A percentile compares a stretch with the other conserved stretches of the same genome.
These are phyloP conservation scores for Micractinium conductrix DNA, from an alignment of 139 green algal genomes.

Conservation along the genomic window DNA sequence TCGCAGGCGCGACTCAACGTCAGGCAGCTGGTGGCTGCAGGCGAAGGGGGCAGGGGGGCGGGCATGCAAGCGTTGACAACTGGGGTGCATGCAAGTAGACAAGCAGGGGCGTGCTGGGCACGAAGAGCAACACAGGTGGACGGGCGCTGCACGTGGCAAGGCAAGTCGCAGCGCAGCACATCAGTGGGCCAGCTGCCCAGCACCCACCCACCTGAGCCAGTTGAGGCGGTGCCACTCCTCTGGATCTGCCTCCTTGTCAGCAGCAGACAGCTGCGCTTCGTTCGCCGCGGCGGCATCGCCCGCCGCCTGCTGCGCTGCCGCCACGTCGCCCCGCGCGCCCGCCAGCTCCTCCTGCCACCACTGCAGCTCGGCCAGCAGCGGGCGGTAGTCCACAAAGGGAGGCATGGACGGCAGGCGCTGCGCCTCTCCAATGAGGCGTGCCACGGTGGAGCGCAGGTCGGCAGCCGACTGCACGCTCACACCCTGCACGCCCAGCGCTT, in stretches of 20 bases:
- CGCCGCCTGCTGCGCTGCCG: neutral
- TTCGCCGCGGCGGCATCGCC: neutral
- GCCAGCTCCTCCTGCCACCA: neutral
- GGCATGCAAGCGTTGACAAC: neutral
- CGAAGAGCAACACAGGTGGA: too few relatives aligned
- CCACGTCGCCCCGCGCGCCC: neutral
- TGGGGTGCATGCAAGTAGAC: too few relatives aligned
- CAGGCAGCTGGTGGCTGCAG: slow-evolving; percentile 1
- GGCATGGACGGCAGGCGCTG: neutral
- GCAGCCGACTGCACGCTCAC: neutral
- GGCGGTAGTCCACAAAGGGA: neutral
- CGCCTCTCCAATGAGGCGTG: neutral
- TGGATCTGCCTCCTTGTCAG: neutral
- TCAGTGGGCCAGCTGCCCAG: neutral
- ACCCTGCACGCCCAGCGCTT: neutral
- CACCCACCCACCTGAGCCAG: slow-evolving; percentile 12
- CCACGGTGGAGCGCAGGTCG: neutral
- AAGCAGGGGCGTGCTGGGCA: neutral
- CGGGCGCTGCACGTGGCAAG: too few relatives aligned
- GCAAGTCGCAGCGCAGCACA: neutral
- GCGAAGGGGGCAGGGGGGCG: neutral
- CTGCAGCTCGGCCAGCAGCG: neutral
- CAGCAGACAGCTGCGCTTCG: neutral
- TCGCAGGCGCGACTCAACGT: neutral
- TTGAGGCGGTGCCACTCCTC: neutral